Evolutionary conservation across 1,284 basidiomycete genomes (phyloP).

Genomic region (Puccinia brachypodii): DNA sequence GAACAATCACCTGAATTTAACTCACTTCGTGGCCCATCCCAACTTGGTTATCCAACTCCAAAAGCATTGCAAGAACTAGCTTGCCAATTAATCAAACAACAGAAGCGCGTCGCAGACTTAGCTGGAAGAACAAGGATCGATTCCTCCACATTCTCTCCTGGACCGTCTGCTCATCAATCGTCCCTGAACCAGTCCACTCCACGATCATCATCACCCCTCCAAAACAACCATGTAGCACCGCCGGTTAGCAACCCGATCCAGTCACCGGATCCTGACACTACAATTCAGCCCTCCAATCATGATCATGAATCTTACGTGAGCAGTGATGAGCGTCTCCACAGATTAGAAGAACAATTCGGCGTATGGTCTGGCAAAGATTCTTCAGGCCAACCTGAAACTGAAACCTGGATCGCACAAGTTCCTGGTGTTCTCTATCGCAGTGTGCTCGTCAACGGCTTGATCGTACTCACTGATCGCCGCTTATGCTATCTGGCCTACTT

Average conservation of each 20-base stretch:
- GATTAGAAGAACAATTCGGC: slow-evolving; percentile 54
- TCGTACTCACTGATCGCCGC: slow-evolving; percentile 53
- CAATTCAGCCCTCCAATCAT: background rate
- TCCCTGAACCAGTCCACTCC: background rate
- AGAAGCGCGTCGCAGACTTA: slow-evolving; percentile 1
- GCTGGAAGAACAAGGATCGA: background rate
- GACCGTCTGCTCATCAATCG: slow-evolving; percentile 1
- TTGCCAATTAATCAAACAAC: slow-evolving; percentile 11
- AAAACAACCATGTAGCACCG: background rate
- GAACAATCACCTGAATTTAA: background rate
- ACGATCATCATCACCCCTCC: background rate
- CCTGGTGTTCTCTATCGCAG: slow-evolving; percentile 52
- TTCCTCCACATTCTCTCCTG: background rate
- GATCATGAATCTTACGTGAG: background rate
- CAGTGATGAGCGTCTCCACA: slow-evolving; percentile 11
- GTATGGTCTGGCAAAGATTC: slow-evolving; percentile 48
- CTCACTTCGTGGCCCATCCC: background rate
- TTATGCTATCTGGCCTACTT: slow-evolving; percentile 54
- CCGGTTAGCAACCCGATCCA: background rate
- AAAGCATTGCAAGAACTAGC: slow-evolving; percentile 18
- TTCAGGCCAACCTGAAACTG: slow-evolving; percentile 49
- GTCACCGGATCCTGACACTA: background rate
- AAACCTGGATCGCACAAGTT: slow-evolving; percentile 51
- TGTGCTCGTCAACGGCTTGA: slow-evolving; percentile 53
- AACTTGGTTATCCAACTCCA: slow-evolving; percentile 14